Evolutionary conservation across 352 stramenopile genomes (phyloP).

Genomic region (Globisporangium megalacanthum): DNA sequence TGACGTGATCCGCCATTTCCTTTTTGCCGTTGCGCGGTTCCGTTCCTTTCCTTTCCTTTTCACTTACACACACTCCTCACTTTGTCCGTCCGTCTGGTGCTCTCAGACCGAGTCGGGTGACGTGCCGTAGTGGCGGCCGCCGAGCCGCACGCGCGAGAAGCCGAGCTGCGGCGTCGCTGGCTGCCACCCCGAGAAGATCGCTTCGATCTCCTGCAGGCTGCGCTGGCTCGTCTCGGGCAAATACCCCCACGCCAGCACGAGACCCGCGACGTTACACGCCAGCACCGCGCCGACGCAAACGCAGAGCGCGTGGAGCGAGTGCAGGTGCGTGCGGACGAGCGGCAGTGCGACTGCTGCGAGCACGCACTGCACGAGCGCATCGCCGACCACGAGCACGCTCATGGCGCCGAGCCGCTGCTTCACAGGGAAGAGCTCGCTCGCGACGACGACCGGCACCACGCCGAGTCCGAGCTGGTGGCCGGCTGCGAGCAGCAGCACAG

Average conservation of each 20-base stretch:
- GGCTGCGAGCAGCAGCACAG: conserved; percentile 55
- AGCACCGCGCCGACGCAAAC: conserved; percentile 36
- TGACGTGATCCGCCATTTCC: not conserved
- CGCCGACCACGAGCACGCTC: conserved; percentile 64
- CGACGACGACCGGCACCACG: conserved; percentile 46
- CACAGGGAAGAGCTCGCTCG: conserved; percentile 70
- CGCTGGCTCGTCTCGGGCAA: conserved; percentile 70
- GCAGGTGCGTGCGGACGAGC: conserved; percentile 25
- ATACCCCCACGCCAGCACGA: conserved; percentile 56
- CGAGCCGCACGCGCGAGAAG: conserved; percentile 48
- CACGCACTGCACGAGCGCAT: conserved; percentile 34
- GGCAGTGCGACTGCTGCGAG: conserved; percentile 28
- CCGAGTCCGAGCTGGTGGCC: conserved; percentile 63
- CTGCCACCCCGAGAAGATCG: conserved; percentile 68
- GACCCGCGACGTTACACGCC: conserved; percentile 34
- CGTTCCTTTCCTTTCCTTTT: no score
- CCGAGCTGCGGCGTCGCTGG: conserved; percentile 52
- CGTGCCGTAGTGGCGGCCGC: conserved; percentile 17
- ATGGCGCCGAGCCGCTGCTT: conserved; percentile 55
- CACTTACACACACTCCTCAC: not conserved
- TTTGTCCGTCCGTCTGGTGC: not conserved
- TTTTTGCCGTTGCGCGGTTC: no score
- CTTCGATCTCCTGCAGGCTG: conserved; percentile 78
- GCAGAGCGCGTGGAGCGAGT: conserved; percentile 30
- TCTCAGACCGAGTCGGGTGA: conserved; percentile 9